Conservation (phyloP, 495 filamentous ascomycete genomes). For the Trichoderma erinaceum region DNA sequence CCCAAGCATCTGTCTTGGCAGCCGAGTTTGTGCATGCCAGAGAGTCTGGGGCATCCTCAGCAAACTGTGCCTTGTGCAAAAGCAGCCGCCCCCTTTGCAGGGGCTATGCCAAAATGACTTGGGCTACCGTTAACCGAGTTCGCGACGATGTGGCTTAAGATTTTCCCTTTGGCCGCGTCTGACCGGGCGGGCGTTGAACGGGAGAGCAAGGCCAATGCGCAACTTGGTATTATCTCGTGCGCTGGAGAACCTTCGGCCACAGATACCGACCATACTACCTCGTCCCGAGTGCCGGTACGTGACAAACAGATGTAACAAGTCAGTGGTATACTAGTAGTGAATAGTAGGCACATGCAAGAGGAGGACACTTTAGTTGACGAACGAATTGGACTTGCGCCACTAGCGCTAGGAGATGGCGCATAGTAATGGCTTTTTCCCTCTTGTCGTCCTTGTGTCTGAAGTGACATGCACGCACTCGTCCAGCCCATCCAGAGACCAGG, state of each 20-base stretch:
- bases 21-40: background rate
- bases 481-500: background rate
- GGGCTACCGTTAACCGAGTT: conserved; percentile 3
- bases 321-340: too few relatives aligned
- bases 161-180: background rate
- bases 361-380: too few relatives aligned
- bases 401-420: too few relatives aligned
- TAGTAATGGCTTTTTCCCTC: too few relatives aligned
- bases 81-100: conserved; percentile 3
- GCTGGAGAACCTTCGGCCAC: too few relatives aligned
- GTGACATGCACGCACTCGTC: conserved; percentile 5
- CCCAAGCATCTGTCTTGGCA: background rate
- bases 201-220: background rate
- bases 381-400: too few relatives aligned
- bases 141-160: background rate
- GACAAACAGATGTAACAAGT: too few relatives aligned
- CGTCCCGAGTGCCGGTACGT: too few relatives aligned
- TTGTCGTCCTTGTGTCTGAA: background rate
- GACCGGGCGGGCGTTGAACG: background rate
- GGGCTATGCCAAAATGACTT: background rate
- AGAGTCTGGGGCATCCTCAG: background rate
- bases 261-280: too few relatives aligned
- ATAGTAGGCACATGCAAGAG: too few relatives aligned
- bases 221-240: background rate
- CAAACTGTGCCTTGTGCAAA: background rate